Evolutionary conservation across 257 asterid genomes (phyloP), one percentile per base, ranked within the genome.

Genomic region (Nicotiana benthamiana): DNA sequence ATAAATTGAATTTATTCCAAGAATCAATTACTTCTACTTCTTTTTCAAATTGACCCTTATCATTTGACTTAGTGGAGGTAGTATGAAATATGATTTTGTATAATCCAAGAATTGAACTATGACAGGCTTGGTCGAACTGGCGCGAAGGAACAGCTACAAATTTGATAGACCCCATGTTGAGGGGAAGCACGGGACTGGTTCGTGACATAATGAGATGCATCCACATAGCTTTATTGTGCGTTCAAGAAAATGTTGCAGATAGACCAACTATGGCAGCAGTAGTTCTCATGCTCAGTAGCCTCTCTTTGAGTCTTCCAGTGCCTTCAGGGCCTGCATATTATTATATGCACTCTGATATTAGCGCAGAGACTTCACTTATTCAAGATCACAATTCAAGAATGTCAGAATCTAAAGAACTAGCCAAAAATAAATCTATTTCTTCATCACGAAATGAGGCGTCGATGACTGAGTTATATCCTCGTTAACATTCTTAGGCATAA

Each of bases 191-290:
- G 17, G 67, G 22, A 24, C 30, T 75, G 2, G 62, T 64, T 46
- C 78, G 63, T 5, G 82, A 80, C n/a, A 65, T 84, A 32, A 4
- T 80, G 27, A 40, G 67, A 66, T 84, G 86, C 64, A 80, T 83
- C n/a, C 87, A 86, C 4, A 56, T 86, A 1, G 84, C 83, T 2
- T 79, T 86, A 62, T 43, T 86, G 12, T 86, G 86, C 18, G 89
- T 82, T 82, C 89, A 86, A 82, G 84, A 75, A 46, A 79, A 62
- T 36, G 67, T 46, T 2, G 66, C 60, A n/a, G 34, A 36, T 59
- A 86, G 89, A 80, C 87, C 89, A 51, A 82, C 80, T 46, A 84
- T 80, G 86, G 81, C 86, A 12, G 27, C 80, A 11, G 83, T 86
- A 13, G 82, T 26, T 26, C 27, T 26, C 27, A 26, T 26, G 27